Conservation (phyloP, 192 early-diverging fungal genomes). For the Podila verticillata region DNA sequence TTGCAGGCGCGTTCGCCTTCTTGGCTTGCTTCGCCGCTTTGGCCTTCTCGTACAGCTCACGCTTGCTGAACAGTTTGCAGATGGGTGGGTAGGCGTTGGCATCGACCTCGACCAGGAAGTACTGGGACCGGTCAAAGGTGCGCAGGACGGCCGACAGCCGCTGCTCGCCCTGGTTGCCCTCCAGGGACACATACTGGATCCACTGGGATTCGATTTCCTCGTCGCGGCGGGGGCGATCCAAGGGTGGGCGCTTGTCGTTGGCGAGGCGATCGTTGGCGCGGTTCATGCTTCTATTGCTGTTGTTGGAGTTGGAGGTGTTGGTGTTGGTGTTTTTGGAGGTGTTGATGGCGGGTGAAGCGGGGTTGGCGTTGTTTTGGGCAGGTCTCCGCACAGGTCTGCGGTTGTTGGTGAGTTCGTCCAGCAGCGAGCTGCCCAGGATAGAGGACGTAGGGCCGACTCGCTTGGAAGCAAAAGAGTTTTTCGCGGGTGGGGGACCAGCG, state of each 20-base stretch:
- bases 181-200: slow-evolving; percentile 55
- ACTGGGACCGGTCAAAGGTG: slow-evolving; percentile 53
- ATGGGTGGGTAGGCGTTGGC: slow-evolving; percentile 51
- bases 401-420: neutral
- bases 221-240: slow-evolving; percentile 54
- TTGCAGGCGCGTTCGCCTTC: slow-evolving; percentile 48
- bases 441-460: slow-evolving; percentile 2
- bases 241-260: slow-evolving; percentile 6
- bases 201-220: slow-evolving; percentile 60
- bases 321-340: neutral
- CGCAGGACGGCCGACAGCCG: slow-evolving; percentile 29
- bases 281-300: neutral
- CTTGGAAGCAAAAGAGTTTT: slow-evolving; percentile 1
- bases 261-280: neutral
- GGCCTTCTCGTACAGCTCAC: slow-evolving; percentile 59
- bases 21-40: slow-evolving; percentile 57
- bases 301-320: neutral
- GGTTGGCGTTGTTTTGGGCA: neutral
- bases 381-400: neutral
- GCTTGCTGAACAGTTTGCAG: slow-evolving; percentile 64
- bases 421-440: neutral
- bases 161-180: slow-evolving; percentile 52
- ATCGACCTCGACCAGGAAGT: slow-evolving; percentile 60
- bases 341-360: neutral
- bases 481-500: neutral